Base-by-base conservation (phyloP, 2,329 filamentous ascomycete genomes). In the Diaporthe ilicicola region DNA sequence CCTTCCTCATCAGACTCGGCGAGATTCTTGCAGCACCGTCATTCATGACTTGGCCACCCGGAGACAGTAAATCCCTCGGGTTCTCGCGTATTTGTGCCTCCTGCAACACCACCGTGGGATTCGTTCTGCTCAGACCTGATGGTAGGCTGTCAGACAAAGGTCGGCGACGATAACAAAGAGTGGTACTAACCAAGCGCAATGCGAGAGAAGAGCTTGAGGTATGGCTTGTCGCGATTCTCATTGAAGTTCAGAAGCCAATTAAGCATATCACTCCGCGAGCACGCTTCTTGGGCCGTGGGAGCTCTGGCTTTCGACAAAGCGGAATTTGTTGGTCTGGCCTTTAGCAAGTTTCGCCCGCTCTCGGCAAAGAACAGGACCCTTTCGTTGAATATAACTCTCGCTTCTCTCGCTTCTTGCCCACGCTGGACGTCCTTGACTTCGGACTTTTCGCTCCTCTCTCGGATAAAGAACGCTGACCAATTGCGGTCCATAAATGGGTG, bases 11-110 rank as follows among this genome's bases (percentile, higher is more conserved):
- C 2, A 93, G 85, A 1, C 83, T 86, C 2, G 84, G 82, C 0
- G 93, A 95, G 73, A 94, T 91, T 2, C 81, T 81, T 0, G 85
- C 89, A 51, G 93, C 91, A 0, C 93, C 90, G 67, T 92, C 90
- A 56, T 91, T 91, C 89, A 92, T 91, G 1, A 87, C 83, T 9
- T 84, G 80, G 0, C 76, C 74, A 1, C 71, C 77, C 0, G 80
- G 80, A 0, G 85, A 86, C 0, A 77, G 48, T 1, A 87, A 73
- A 72, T 88, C 84, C 0, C 73, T 7, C 2, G 72, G 4, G 7
- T 73, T 75, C 39, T 83, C 78, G 24, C 74, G 75, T 50, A 92
- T 88, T 69, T 90, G 85, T 0, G 79, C 29, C 0, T 75, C 76
- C 10, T 85, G 77, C 2, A 91, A 79, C 0, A 84, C 76, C 0